phyloP scores from a whole-genome alignment of 306 rosid species.

The Biancaea sappan region DNA sequence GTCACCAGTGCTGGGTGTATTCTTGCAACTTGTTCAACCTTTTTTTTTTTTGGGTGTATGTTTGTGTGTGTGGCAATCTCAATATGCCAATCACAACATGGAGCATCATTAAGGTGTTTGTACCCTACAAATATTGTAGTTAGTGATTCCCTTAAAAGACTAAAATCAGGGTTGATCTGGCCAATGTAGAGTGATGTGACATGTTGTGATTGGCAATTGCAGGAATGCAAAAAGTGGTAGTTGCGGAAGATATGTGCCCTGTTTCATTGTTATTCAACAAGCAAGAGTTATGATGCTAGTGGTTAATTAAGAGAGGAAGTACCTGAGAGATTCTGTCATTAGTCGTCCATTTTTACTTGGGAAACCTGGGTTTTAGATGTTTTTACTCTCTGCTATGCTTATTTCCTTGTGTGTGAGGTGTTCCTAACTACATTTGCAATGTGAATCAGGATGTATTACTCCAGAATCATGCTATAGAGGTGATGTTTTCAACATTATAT shows the following conservation, averaged over 20 bases:
- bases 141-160: slow-evolving; percentile 32
- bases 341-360: slow-evolving; percentile 18
- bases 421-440: slow-evolving; percentile 44
- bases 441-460: slow-evolving; percentile 44
- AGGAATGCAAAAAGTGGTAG: slow-evolving; percentile 40
- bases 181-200: slow-evolving; percentile 39
- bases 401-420: slow-evolving; percentile 25
- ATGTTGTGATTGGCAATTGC: slow-evolving; percentile 47
- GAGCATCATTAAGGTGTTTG: slow-evolving; percentile 35
- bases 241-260: slow-evolving; percentile 37
- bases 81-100: slow-evolving; percentile 43
- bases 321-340: slow-evolving; percentile 28
- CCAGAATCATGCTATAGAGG: slow-evolving; percentile 47
- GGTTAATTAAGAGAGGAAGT: slow-evolving; percentile 25
- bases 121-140: slow-evolving; percentile 15
- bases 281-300: slow-evolving; percentile 36
- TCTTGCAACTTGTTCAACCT: slow-evolving; percentile 28
- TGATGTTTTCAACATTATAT: slow-evolving; percentile 43
- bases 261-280: slow-evolving; percentile 38
- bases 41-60: slow-evolving; percentile 15
- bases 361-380: slow-evolving; percentile 31
- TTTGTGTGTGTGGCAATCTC: slow-evolving; percentile 26
- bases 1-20: slow-evolving; percentile 31
- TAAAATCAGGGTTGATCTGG: slow-evolving; percentile 39
- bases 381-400: slow-evolving; percentile 22